Base-by-base conservation (phyloP, 306 rosid genomes). In the Fragaria ananassa region DNA sequence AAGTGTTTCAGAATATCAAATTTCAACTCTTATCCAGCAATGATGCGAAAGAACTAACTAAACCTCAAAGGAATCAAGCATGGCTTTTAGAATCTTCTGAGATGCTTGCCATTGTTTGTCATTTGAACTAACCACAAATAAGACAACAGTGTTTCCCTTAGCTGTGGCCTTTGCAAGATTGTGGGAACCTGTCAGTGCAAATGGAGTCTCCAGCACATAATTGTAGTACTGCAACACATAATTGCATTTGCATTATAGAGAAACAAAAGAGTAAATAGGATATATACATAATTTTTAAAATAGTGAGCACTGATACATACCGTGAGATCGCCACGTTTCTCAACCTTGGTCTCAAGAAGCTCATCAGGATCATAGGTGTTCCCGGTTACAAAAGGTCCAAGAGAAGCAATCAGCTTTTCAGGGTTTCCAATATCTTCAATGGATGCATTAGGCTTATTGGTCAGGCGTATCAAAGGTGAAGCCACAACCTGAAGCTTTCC, bases 131-230 rank as follows among this genome's bases (percentile, higher is more conserved):
- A 87, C 97, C 75, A 95, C 98, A 79, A 92, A 95, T 61, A 95
- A 78, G 62, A 95, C 87, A 45, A 95, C 97, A 1, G 98, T 95
- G 90, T 81, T 92, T 79, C 97, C 98, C 82, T 95, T 95, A 13
- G 98, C 97, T 6, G 97, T 95, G 80, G 98, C 98, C 83, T 92
- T 92, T 15, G 97, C 98, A 61, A 95, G 97, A 81, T 95, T 95
- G 88, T 92, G 98, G 3, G 97, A 80, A 35, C 98, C 98, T 6
- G 98, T 95, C 42, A 90, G 88, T 46, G 97, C 98, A 79, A 46
- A 92, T 0, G 97, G 97, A 76, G 97, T 95, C 85, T 92, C 97
- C 62, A 92, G 96, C 75, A 78, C 89, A 63, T 90, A 92, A 72
- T 86, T 94, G 89, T 92, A 91, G 73, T 94, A 94, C 96, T 91